Percentiles rank a stretch among this genome's conserved stretches.
These are phyloP conservation scores for Didymella arachidicola DNA, from an alignment of 2,329 filamentous ascomycete species.

Conservation along the genomic window DNA sequence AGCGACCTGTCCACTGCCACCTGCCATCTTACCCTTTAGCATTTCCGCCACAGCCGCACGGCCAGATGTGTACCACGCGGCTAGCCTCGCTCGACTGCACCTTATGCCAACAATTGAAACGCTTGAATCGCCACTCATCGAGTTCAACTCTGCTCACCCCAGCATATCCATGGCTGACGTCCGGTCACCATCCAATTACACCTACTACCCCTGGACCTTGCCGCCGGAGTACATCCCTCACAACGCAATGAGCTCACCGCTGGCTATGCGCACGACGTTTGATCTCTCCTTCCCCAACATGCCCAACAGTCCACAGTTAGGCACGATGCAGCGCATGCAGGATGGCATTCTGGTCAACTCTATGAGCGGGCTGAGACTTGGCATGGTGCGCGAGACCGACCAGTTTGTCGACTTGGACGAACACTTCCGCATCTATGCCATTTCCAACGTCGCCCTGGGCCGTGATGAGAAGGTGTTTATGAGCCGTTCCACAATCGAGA, in stretches of 20 bases:
- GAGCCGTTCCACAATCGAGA: conserved; percentile 70
- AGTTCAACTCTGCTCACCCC: conserved; percentile 62
- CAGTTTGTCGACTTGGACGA: conserved; percentile 48
- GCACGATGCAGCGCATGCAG: conserved; percentile 63
- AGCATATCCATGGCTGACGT: conserved; percentile 64
- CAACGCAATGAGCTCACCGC: conserved; percentile 78
- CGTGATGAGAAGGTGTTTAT: conserved; percentile 88
- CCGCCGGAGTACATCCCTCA: conserved; percentile 76
- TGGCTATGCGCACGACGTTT: conserved; percentile 75
- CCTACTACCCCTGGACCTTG: conserved; percentile 92
- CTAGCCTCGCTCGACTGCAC: conserved; percentile 82
- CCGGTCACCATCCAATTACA: conserved; percentile 75
- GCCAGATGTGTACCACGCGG: conserved; percentile 85
- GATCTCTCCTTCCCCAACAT: conserved; percentile 71
- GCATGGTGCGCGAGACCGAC: conserved; percentile 70
- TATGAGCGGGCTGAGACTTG: conserved; percentile 67
- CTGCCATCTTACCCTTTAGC: conserved; percentile 68
- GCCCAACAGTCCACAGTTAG: conserved; percentile 57
- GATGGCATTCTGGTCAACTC: conserved; percentile 68
- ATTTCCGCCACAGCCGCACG: conserved; percentile 82
- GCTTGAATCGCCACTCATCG: conserved; percentile 64
- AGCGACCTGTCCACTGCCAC: conserved; percentile 72
- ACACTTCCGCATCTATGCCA: conserved; percentile 76
- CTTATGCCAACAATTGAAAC: conserved; percentile 69
- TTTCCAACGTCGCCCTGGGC: conserved; percentile 82